Evolutionary conservation across 2,329 filamentous ascomycete genomes (phyloP).

Genomic region (Penicillium sp.): DNA sequence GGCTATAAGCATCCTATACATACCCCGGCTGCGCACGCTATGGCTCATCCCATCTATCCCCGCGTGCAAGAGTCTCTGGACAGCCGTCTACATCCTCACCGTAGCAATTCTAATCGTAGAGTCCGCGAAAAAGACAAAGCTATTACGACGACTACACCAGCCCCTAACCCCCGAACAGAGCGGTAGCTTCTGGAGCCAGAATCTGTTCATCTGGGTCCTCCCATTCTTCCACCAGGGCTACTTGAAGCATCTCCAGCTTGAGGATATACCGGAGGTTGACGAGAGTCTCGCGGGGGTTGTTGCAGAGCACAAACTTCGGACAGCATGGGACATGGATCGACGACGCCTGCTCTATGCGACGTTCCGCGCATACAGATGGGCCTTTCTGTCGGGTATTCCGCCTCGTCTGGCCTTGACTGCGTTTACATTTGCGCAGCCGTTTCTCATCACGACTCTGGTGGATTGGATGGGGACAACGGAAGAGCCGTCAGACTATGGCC

Average conservation of each 20-base stretch:
- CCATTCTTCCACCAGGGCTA: constrained; percentile 45
- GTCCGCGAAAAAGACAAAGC: constrained; percentile 34
- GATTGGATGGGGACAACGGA: constrained; percentile 25
- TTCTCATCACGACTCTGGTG: constrained; percentile 36
- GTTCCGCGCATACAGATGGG: constrained; percentile 29
- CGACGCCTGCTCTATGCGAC: constrained; percentile 27
- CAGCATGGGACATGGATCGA: constrained; percentile 31
- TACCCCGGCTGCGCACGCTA: constrained; percentile 36
- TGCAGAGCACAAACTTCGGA: constrained; percentile 26
- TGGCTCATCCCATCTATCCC: constrained; percentile 24
- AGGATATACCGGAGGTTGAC: constrained; percentile 44
- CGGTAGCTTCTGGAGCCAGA: constrained; percentile 41
- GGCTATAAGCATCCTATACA: constrained; percentile 37
- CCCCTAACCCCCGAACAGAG: constrained; percentile 35
- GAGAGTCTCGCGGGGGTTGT: constrained; percentile 40
- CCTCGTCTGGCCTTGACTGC: constrained; percentile 30
- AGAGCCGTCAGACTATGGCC: constrained; percentile 32
- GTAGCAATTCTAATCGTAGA: constrained; percentile 38
- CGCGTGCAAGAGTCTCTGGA: constrained; percentile 36
- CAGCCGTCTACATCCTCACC: constrained; percentile 34
- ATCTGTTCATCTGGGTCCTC: constrained; percentile 49
- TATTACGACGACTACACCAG: constrained; percentile 28
- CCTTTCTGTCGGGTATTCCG: constrained; percentile 28
- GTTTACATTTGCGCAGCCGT: constrained; percentile 35
- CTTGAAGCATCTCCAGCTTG: constrained; percentile 33